phyloP scores from a whole-genome alignment of 768 basidiomycete species.

The Amanita thiersii region DNA sequence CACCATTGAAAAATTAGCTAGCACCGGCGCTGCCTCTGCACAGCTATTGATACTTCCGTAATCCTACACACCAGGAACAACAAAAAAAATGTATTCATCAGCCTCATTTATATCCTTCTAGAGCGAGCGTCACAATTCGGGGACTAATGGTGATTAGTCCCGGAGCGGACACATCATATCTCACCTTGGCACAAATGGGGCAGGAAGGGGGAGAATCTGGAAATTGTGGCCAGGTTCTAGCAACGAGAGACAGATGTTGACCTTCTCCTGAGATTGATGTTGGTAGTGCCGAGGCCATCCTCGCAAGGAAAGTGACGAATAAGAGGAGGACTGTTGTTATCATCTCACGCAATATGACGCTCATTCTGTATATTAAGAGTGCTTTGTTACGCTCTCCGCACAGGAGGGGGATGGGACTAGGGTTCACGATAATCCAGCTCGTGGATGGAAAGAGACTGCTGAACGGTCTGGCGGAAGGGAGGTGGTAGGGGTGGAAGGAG shows the following conservation, averaged over 20 bases:
- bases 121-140: too few relatives aligned
- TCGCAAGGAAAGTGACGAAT: too few relatives aligned
- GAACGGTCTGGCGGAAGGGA: too few relatives aligned
- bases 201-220: constrained; percentile 50
- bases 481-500: too few relatives aligned
- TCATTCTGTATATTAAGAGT: too few relatives aligned
- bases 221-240: constrained; percentile 26
- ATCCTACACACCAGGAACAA: constrained; percentile 20
- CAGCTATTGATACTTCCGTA: constrained; percentile 49
- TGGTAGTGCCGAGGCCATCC: not conserved
- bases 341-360: too few relatives aligned
- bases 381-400: too few relatives aligned
- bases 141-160: not conserved
- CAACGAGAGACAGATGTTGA: not conserved
- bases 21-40: constrained; percentile 46
- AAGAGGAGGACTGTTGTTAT: too few relatives aligned
- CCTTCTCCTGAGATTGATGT: not conserved
- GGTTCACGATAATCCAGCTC: too few relatives aligned
- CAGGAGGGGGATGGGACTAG: too few relatives aligned
- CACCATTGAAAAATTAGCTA: constrained; percentile 50
- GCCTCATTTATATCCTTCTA: too few relatives aligned
- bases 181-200: constrained; percentile 44
- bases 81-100: not conserved
- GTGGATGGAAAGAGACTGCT: too few relatives aligned
- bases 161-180: constrained; percentile 2